phyloP scores from a whole-genome alignment of 768 basidiomycete genomes.

The Suillus clintonianus region DNA sequence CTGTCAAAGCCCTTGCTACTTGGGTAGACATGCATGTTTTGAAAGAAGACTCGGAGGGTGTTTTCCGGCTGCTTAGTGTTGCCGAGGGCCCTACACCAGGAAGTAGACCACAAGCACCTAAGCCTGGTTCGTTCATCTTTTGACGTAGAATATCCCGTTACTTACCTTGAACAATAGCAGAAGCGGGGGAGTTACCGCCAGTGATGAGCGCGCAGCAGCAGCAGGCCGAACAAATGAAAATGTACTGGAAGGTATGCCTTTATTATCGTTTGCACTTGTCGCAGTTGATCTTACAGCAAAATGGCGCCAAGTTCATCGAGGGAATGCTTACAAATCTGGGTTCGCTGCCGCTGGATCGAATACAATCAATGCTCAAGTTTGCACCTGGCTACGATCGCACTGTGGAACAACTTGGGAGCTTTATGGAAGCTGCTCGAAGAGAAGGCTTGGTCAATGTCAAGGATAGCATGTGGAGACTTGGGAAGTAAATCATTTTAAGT shows the following conservation, averaged over 20 bases:
- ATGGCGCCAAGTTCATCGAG: conserved; percentile 68
- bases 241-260: conserved; percentile 78
- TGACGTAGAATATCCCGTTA: not conserved
- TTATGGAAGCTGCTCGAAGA: conserved; percentile 79
- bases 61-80: conserved; percentile 66
- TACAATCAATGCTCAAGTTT: conserved; percentile 86
- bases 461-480: conserved; percentile 71
- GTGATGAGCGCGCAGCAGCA: conserved; percentile 66
- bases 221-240: conserved; percentile 81
- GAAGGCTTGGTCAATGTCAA: conserved; percentile 74
- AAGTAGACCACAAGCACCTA: conserved; percentile 19
- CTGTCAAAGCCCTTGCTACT: conserved; percentile 73
- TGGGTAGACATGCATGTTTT: conserved; percentile 87
- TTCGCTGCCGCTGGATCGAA: conserved; percentile 72
- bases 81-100: conserved; percentile 47
- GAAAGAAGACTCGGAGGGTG: conserved; percentile 61
- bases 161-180: conserved; percentile 20
- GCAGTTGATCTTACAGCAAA: conserved; percentile 2
- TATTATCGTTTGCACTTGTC: not conserved
- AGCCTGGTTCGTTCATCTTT: conserved; percentile 21
- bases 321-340: conserved; percentile 91
- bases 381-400: conserved; percentile 82
- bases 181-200: conserved; percentile 50
- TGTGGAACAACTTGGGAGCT: conserved; percentile 72
- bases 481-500: conserved; percentile 11